Evolutionary conservation across 73 alveolate genomes (phyloP).

Genomic region (Tetrahymena elliotti): DNA sequence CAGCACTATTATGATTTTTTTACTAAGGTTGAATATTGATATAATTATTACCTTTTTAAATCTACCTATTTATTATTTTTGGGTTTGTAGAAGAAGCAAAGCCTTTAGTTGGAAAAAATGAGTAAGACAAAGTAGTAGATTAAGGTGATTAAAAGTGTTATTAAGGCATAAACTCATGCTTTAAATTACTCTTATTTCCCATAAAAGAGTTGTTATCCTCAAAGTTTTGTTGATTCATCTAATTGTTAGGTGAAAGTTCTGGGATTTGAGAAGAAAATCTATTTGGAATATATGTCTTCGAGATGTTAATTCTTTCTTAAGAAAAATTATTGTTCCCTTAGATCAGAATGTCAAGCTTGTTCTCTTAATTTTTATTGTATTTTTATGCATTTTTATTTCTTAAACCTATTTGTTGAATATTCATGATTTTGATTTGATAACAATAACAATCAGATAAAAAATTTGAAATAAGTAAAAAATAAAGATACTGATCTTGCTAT

Average conservation of each 20-base stretch:
- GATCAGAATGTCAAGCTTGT: not conserved
- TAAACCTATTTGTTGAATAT: not conserved
- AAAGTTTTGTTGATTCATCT: not conserved
- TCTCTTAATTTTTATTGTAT: not conserved
- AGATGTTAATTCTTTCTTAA: not conserved
- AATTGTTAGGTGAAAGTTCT: not conserved
- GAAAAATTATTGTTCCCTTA: not conserved
- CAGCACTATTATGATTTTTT: not conserved
- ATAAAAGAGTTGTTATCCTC: not conserved
- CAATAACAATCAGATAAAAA: not conserved
- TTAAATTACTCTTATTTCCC: not conserved
- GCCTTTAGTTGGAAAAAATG: not conserved
- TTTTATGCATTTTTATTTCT: not conserved
- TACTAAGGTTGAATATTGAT: not conserved
- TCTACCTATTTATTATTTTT: not conserved
- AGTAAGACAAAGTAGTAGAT: not conserved
- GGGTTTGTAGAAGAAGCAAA: not conserved
- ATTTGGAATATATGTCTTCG: not conserved
- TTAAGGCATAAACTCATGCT: not conserved
- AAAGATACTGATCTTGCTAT: not conserved
- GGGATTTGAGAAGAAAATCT: not conserved
- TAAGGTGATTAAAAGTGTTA: not conserved
- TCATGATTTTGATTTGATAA: not conserved
- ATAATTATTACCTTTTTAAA: not conserved
- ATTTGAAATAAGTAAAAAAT: not conserved